These are phyloP conservation scores for Neonectria neomacrospora DNA, from an alignment of 2,329 filamentous ascomycete species.

Conservation along the genomic window DNA sequence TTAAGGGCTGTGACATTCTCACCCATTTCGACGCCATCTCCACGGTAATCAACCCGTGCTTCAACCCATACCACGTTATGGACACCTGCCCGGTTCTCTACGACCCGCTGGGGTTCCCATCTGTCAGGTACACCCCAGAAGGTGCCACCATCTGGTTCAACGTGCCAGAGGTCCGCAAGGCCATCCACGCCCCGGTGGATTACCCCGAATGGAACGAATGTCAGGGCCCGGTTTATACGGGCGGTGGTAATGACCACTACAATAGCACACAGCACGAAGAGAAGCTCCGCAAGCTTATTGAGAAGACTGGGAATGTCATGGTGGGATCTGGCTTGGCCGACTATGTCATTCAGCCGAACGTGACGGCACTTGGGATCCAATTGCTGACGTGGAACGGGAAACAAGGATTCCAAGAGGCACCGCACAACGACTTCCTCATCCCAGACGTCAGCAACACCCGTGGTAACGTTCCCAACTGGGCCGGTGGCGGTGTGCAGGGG, in stretches of 20 bases:
- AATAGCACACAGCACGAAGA: conserved; percentile 47
- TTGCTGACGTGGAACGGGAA: conserved; percentile 84
- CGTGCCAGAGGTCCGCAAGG: conserved; percentile 73
- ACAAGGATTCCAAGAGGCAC: conserved; percentile 74
- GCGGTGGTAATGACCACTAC: conserved; percentile 60
- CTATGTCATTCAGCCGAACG: conserved; percentile 74
- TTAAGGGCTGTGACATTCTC: conserved; percentile 61
- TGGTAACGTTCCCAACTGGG: conserved; percentile 55
- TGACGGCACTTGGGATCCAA: conserved; percentile 77
- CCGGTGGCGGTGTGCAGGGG: conserved; percentile 76
- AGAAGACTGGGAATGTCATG: conserved; percentile 77
- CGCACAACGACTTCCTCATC: conserved; percentile 67
- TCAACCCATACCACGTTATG: conserved; percentile 76
- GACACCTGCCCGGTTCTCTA: conserved; percentile 76
- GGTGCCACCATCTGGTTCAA: conserved; percentile 72
- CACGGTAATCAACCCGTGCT: conserved; percentile 76
- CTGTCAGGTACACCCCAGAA: conserved; percentile 69
- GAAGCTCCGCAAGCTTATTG: conserved; percentile 74
- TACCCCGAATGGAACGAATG: conserved; percentile 65
- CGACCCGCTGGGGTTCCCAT: conserved; percentile 77
- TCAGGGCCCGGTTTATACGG: conserved; percentile 50
- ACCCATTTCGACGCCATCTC: conserved; percentile 66
- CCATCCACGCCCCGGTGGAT: conserved; percentile 70
- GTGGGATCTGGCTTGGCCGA: conserved; percentile 79
- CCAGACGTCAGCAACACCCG: conserved; percentile 56